These are phyloP conservation scores for Dendrothele bispora DNA, from an alignment of 768 basidiomycete genomes.

Conservation along the genomic window DNA sequence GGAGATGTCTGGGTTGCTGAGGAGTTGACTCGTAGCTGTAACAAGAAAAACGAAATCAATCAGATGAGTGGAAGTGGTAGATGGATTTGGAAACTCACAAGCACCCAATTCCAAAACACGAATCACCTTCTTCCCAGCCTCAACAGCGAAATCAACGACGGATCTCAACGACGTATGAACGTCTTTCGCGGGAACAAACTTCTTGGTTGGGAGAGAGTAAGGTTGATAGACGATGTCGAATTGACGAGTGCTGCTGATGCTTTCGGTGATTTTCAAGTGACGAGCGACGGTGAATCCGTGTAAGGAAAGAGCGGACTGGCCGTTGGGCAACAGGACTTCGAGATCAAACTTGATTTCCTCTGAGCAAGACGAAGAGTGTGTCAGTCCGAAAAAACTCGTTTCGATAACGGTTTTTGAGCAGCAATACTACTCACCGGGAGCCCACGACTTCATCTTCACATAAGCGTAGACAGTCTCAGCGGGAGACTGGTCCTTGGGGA, in stretches of 20 bases:
- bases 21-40: constrained; percentile 1
- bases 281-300: constrained; percentile 5
- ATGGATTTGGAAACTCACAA: too few species aligned
- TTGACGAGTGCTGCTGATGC: not conserved
- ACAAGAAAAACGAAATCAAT: too few species aligned
- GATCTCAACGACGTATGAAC: not conserved
- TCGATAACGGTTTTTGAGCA: too few species aligned
- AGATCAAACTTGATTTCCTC: constrained; percentile 5
- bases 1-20: not conserved
- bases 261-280: constrained; percentile 1
- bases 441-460: not conserved
- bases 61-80: too few species aligned
- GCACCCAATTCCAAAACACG: constrained; percentile 1
- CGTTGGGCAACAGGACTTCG: not conserved
- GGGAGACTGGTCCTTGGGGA: not conserved
- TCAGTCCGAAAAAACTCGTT: not conserved
- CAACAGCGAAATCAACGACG: not conserved
- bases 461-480: constrained; percentile 3
- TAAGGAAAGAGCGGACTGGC: not conserved
- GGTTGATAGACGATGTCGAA: constrained; percentile 3
- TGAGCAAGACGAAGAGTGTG: too few species aligned
- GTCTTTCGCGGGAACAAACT: too few species aligned
- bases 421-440: not conserved
- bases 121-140: constrained; percentile 1
- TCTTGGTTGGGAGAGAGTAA: not conserved